These are phyloP conservation scores for Peniophora sp. DNA, from an alignment of 1,284 basidiomycete species.

Conservation along the genomic window DNA sequence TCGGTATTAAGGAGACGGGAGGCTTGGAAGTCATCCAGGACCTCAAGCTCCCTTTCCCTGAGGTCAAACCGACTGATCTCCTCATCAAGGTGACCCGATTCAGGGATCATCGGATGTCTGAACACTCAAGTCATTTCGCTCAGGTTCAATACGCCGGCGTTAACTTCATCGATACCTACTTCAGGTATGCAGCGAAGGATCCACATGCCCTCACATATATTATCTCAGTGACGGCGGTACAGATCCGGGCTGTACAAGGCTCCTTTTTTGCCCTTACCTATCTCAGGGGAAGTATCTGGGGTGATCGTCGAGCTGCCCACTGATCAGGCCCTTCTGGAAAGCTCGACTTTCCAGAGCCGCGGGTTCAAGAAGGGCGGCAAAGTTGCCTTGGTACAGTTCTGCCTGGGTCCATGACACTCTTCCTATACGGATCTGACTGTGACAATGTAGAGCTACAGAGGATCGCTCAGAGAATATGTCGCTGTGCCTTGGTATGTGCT, in stretches of 20 bases:
- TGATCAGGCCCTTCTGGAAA: slow-evolving; percentile 24
- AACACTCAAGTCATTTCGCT: background rate
- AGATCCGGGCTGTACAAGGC: slow-evolving; percentile 29
- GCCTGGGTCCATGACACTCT: background rate
- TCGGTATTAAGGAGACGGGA: slow-evolving; percentile 57
- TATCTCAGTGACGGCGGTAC: background rate
- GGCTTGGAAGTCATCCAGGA: slow-evolving; percentile 77
- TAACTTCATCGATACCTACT: slow-evolving; percentile 86
- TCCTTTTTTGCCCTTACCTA: slow-evolving; percentile 42
- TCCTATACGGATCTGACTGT: background rate
- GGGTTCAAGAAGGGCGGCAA: slow-evolving; percentile 35
- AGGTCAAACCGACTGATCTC: slow-evolving; percentile 57
- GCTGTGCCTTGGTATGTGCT: slow-evolving; percentile 43
- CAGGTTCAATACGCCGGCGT: slow-evolving; percentile 71
- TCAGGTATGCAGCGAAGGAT: slow-evolving; percentile 31
- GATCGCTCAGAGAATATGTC: slow-evolving; percentile 72
- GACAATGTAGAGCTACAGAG: slow-evolving; percentile 18
- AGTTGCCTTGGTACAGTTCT: slow-evolving; percentile 29
- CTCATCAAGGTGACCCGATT: slow-evolving; percentile 68
- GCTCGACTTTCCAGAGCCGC: slow-evolving; percentile 26
- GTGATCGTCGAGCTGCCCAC: slow-evolving; percentile 43
- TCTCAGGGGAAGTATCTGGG: slow-evolving; percentile 57
- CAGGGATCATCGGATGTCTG: background rate
- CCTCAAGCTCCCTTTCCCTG: slow-evolving; percentile 51
- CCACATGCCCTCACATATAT: no score